Evolutionary conservation across 495 filamentous ascomycete genomes (phyloP).

Genomic region (Polyplosphaeria fusca): DNA sequence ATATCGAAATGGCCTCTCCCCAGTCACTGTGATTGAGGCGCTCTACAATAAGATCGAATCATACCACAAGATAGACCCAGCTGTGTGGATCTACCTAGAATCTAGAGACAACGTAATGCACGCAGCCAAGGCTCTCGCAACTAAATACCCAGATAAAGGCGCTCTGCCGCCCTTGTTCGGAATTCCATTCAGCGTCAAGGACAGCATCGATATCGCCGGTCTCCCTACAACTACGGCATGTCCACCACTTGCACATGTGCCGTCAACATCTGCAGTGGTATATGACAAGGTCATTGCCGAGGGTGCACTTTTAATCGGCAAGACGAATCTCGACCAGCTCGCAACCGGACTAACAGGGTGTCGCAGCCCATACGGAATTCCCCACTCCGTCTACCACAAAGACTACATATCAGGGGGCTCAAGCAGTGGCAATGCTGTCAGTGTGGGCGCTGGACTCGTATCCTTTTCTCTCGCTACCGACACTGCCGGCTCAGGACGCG

Average conservation of each 20-base stretch:
- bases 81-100: constrained; percentile 55
- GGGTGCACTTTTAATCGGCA: constrained; percentile 63
- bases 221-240: constrained; percentile 60
- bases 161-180: constrained; percentile 59
- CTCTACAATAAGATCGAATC: constrained; percentile 35
- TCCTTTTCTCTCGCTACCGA: constrained; percentile 63
- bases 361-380: constrained; percentile 60
- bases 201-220: constrained; percentile 59
- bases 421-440: constrained; percentile 57
- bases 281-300: constrained; percentile 42
- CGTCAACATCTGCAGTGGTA: constrained; percentile 43
- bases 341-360: constrained; percentile 58
- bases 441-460: constrained; percentile 55
- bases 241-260: constrained; percentile 50
- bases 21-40: constrained; percentile 42
- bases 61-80: constrained; percentile 49
- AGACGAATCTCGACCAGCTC: constrained; percentile 66
- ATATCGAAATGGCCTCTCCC: constrained; percentile 46
- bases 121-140: constrained; percentile 46
- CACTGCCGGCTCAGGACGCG: constrained; percentile 63
- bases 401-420: constrained; percentile 64
- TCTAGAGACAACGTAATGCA: constrained; percentile 42
- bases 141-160: constrained; percentile 44
- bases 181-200: constrained; percentile 63
- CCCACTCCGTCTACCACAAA: constrained; percentile 50